Evolutionary conservation across 2,329 filamentous ascomycete species (phyloP), one percentile per base, ranked within the genome.

Genomic region (Ophiostoma sp.): DNA sequence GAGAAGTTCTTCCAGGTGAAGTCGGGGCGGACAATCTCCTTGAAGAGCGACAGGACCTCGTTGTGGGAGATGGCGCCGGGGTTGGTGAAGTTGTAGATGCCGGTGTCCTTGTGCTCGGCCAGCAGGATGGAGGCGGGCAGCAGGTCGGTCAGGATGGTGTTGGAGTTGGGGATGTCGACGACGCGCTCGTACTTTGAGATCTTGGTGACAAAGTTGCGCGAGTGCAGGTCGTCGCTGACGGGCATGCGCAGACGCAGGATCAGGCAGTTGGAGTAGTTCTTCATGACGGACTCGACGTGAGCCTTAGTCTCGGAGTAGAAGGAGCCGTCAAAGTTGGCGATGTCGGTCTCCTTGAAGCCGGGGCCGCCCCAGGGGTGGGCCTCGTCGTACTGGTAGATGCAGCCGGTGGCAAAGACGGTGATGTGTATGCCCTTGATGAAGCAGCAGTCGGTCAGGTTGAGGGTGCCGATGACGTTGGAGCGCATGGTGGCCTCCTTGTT

Each of bases 101-200:
- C 88, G 0, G 83, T 85, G 60, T 89, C 87, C 78, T 97, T 97
- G 81, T 99, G 95, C 81, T 99, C 95, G 15, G 94, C 95, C 72
- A 98, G 85, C 64, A 99, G 83, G 76, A 99, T 96, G 78, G 86
- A 84, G 15, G 84, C 83, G 13, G 88, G 88, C 27, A 90, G 81
- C 67, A 90, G 84, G 75, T 90, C 86, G 73, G 84, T 82, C 64
- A 90, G 83, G 74, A 90, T 86, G 64, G 86, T 88, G 80, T 89
- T 88, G 78, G 86, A 89, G 79, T 90, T 90, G 72, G 87, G 87
- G 67, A 90, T 86, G 77, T 90, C 83, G 73, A 90, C 87, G 52
- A 91, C 86, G 67, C 82, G 82, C 69, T 87, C 84, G 78, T 90
- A 91, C 75, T 84, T 83, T 74, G 83, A 79, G 74, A 90, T 89